Evolutionary conservation across 768 basidiomycete species (phyloP), one percentile per base, ranked within the genome.

Genomic region (Lactifluus echinatus): DNA sequence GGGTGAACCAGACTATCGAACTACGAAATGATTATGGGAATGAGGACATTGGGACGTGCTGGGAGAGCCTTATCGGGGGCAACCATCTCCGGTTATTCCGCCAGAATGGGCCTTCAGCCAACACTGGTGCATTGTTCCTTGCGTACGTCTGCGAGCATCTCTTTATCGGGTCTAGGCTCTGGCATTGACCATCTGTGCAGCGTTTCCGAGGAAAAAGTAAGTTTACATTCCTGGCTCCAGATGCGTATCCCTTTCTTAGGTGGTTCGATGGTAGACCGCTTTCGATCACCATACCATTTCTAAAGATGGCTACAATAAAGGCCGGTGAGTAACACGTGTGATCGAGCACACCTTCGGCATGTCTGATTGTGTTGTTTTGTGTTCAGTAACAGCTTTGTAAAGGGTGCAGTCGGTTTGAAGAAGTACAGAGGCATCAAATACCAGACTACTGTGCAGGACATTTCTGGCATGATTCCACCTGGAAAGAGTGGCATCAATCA

Each of bases 401-500:
- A 49, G 2, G 29, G 39, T 12, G 62, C 62, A n/a, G 8, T 48
- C 15, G 40, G 15, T 14, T 17, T 33, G n/a, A 57, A 53, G 39
- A 8, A 10, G 37, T 58, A 55, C 23, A 10, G n/a, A 42, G 45
- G 60, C 26, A 26, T 61, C 49, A 72, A 62, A 0, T 88, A 84
- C 60, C 64, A 53, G 19, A 80, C 82, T 0, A 69, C 67, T 1
- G 74, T 71, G 8, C 55, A 73, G 62, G 77, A 77, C 49, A 45
- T 85, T 23, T 77, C 76, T 2, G 81, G 81, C 5, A 71, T 87
- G 24, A 73, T 86, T 57, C 63, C 77, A 3, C 60, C 78, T 5
- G 84, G 85, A 4, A 68, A 72, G 24, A 47, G 66, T 0, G 80
- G 83, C 2, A 62, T 81, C n/a, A 79, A 82, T 55, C 79, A 79